These are phyloP conservation scores for Gastrodia elata DNA, from an alignment of 106 monocot genomes.

Conservation along the genomic window DNA sequence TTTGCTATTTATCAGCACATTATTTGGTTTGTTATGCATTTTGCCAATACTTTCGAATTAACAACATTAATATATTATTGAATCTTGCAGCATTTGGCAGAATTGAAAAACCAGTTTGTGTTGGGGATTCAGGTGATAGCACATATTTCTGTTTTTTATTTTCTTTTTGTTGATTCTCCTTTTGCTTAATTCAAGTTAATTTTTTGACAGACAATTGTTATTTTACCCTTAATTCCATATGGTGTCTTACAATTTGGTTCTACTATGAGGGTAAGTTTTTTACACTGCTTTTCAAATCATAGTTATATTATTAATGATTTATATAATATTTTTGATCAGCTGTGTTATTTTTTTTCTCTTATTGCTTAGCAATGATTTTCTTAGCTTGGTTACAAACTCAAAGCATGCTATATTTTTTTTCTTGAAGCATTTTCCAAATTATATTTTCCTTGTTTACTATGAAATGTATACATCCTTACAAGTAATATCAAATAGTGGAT, in stretches of 20 bases:
- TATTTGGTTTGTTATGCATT: neutral
- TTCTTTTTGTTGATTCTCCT: neutral
- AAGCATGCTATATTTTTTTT: neutral
- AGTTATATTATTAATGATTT: neutral
- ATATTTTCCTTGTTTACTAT: neutral
- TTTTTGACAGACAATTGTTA: slow-evolving; percentile 44
- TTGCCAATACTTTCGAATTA: neutral
- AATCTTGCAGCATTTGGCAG: slow-evolving; percentile 36
- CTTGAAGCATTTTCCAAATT: neutral
- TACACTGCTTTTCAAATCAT: too few species aligned
- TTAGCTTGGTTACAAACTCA: neutral
- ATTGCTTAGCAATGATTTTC: neutral
- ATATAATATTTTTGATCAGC: neutral
- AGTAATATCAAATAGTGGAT: too few species aligned
- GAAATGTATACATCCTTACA: too few species aligned
- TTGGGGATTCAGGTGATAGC: slow-evolving; percentile 56
- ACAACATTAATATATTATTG: neutral
- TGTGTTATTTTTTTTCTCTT: neutral
- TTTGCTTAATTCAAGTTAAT: neutral
- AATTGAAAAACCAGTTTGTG: slow-evolving; percentile 44
- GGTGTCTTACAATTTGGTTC: slow-evolving; percentile 84
- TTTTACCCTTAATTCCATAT: slow-evolving; percentile 65
- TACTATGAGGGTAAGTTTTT: slow-evolving; percentile 44
- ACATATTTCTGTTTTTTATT: neutral
- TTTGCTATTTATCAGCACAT: neutral